Conservation (phyloP, 2,329 filamentous ascomycete species). For the Colletotrichum caudatum region DNA sequence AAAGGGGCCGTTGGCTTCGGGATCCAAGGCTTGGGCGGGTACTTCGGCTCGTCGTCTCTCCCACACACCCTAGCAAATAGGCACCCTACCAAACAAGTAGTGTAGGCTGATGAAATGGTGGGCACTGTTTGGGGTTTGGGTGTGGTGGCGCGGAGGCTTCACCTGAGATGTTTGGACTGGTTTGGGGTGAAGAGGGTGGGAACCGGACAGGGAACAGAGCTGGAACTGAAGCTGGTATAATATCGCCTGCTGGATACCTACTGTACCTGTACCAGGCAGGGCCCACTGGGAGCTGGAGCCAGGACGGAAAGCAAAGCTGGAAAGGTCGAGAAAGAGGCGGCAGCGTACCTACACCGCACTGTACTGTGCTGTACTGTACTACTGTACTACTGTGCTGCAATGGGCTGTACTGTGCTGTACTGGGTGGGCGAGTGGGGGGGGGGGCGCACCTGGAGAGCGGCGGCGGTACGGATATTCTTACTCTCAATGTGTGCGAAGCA, state of each 20-base stretch:
- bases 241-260: too few species aligned
- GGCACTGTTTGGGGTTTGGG: conserved; percentile 18
- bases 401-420: too few species aligned
- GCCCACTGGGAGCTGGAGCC: conserved; percentile 19
- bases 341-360: too few species aligned
- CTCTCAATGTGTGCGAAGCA: background rate
- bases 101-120: background rate
- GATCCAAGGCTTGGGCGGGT: conserved; percentile 27
- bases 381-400: too few species aligned
- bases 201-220: conserved; percentile 34
- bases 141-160: conserved; percentile 21
- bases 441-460: too few species aligned
- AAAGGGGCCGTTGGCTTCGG: conserved; percentile 27
- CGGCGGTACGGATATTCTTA: background rate
- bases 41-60: conserved; percentile 32
- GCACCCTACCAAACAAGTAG: too few species aligned
- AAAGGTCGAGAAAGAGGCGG: conserved; percentile 21
- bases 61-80: too few species aligned
- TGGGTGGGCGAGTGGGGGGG: too few species aligned
- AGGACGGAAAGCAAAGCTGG: conserved; percentile 7
- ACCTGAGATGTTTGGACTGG: conserved; percentile 16
- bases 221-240: conserved; percentile 20
- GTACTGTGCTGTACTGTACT: too few species aligned
- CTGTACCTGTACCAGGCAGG: background rate
- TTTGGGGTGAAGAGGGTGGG: conserved; percentile 16